These are phyloP conservation scores for Blastobotrys parvus DNA, from an alignment of 805 yeast species.

Conservation along the genomic window DNA sequence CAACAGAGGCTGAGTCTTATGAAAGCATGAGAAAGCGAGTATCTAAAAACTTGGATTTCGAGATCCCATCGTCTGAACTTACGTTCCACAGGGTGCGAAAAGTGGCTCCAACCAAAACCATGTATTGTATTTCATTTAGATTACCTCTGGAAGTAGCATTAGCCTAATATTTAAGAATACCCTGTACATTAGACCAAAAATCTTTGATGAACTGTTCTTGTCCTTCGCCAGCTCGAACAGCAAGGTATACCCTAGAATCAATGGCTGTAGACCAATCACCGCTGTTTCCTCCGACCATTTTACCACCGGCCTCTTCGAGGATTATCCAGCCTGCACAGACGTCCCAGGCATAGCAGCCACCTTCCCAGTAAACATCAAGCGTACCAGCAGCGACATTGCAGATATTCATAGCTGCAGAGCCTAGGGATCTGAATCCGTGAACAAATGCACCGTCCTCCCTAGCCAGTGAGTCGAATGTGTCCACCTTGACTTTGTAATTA, in stretches of 20 bases:
- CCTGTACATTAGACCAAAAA: conserved; percentile 44
- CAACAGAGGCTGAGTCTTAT: conserved; percentile 58
- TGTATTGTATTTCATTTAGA: conserved; percentile 80
- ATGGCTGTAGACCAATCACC: conserved; percentile 42
- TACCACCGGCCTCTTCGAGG: conserved; percentile 51
- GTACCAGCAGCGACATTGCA: conserved; percentile 51
- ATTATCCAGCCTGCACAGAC: conserved; percentile 64
- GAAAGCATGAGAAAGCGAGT: conserved; percentile 54
- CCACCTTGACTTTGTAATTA: conserved; percentile 42
- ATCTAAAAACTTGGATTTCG: conserved; percentile 37
- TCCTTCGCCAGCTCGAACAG: conserved; percentile 46
- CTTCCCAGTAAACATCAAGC: conserved; percentile 60
- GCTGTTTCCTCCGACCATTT: conserved; percentile 45
- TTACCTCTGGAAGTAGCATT: conserved; percentile 39
- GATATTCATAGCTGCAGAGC: conserved; percentile 58
- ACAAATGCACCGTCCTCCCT: conserved; percentile 41
- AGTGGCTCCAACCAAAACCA: conserved; percentile 95
- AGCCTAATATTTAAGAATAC: conserved; percentile 33
- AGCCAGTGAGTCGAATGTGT: conserved; percentile 40
- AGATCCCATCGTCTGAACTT: conserved; percentile 38
- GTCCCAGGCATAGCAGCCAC: conserved; percentile 65
- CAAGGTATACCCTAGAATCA: conserved; percentile 46
- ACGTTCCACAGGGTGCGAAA: conserved; percentile 79
- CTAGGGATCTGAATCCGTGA: conserved; percentile 55
- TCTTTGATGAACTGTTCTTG: conserved; percentile 39